These are phyloP conservation scores for Hypoxylon perforatum DNA, from an alignment of 495 filamentous ascomycete species.

Conservation along the genomic window DNA sequence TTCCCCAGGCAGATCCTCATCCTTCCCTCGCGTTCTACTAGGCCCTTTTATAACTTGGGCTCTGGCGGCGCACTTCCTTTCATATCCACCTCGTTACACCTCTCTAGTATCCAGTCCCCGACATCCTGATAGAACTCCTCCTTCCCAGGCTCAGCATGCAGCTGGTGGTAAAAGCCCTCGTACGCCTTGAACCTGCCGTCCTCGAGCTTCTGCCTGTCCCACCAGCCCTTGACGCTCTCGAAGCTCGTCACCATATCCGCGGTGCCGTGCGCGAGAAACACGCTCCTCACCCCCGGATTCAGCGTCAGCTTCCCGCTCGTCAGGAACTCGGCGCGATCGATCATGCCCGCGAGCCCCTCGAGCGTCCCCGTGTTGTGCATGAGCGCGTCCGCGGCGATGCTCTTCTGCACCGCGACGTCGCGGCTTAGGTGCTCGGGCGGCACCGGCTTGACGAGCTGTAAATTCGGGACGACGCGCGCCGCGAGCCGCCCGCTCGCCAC, in stretches of 20 bases:
- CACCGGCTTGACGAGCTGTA: conserved; percentile 67
- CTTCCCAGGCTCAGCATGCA: conserved; percentile 77
- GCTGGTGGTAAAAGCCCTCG: conserved; percentile 80
- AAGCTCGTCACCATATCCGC: conserved; percentile 73
- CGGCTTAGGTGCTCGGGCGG: conserved; percentile 68
- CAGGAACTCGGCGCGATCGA: conserved; percentile 72
- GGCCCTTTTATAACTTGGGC: conserved; percentile 24
- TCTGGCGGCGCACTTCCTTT: conserved; percentile 7
- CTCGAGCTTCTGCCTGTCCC: conserved; percentile 62
- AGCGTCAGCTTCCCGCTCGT: conserved; percentile 54
- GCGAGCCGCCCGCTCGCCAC: conserved; percentile 72
- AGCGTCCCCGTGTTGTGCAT: conserved; percentile 84
- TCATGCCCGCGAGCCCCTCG: conserved; percentile 76
- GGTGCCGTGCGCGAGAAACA: conserved; percentile 77
- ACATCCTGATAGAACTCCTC: conserved; percentile 76
- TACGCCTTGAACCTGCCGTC: conserved; percentile 79
- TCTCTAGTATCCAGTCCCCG: conserved; percentile 75
- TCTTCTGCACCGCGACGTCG: conserved; percentile 67
- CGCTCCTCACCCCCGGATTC: conserved; percentile 48
- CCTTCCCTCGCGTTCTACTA: not conserved
- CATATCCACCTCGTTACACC: conserved; percentile 36
- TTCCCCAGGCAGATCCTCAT: not conserved
- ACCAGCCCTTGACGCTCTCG: conserved; percentile 69
- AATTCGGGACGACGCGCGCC: conserved; percentile 69
- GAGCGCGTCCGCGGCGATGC: conserved; percentile 69